Evolutionary conservation across 306 rosid species (phyloP).

Genomic region (Benincasa hispida): DNA sequence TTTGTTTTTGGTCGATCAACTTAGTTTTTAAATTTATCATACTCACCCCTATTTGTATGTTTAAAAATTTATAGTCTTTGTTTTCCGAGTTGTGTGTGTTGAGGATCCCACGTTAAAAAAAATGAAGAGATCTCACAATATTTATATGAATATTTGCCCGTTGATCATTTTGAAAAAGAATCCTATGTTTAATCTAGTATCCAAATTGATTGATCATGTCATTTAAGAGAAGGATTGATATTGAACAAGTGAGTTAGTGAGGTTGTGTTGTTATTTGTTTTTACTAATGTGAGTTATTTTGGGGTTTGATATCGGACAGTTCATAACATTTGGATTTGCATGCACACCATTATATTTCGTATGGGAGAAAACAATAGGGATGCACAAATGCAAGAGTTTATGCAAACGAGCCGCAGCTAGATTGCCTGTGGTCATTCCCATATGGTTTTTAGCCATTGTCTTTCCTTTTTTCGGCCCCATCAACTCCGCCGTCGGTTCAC

Average conservation of each 20-base stretch:
- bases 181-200: too few relatives aligned
- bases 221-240: too few relatives aligned
- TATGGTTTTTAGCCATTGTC: conserved; percentile 87
- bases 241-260: background rate
- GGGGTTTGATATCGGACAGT: conserved; percentile 23
- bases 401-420: conserved; percentile 87
- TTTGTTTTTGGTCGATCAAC: too few relatives aligned
- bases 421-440: conserved; percentile 81
- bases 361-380: conserved; percentile 85
- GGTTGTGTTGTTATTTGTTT: background rate
- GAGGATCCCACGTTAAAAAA: too few relatives aligned
- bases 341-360: conserved; percentile 92
- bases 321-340: conserved; percentile 91
- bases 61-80: too few relatives aligned
- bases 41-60: too few relatives aligned
- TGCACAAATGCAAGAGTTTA: conserved; percentile 81
- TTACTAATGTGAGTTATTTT: background rate
- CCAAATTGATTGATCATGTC: too few relatives aligned
- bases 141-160: too few relatives aligned
- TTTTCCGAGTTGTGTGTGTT: too few relatives aligned
- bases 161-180: too few relatives aligned
- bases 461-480: conserved; percentile 96
- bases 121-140: too few relatives aligned
- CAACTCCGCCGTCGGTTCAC: conserved; percentile 92
- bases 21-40: too few relatives aligned